phyloP scores from a whole-genome alignment of 1,284 basidiomycete species.

The Leccinum fuscescens region DNA sequence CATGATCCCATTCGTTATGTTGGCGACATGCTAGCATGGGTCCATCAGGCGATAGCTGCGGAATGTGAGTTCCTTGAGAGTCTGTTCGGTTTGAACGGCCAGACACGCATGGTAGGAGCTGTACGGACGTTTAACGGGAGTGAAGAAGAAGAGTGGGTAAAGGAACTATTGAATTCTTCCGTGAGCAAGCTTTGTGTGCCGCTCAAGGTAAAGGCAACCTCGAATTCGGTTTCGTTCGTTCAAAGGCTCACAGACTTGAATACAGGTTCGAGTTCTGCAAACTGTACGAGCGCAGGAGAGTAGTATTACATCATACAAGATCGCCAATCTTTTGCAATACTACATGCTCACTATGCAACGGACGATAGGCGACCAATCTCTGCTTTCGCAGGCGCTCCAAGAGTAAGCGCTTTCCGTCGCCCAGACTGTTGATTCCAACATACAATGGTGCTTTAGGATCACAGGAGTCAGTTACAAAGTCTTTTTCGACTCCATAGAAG shows the following conservation, averaged over 20 bases:
- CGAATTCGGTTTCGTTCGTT: neutral
- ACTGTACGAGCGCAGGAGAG: slow-evolving; percentile 92
- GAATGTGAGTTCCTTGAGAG: slow-evolving; percentile 92
- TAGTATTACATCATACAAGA: slow-evolving; percentile 86
- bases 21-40: slow-evolving; percentile 98
- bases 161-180: slow-evolving; percentile 78
- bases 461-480: slow-evolving; percentile 77
- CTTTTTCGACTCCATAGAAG: slow-evolving; percentile 84
- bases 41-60: slow-evolving; percentile 92
- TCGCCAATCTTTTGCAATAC: slow-evolving; percentile 93
- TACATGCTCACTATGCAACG: slow-evolving; percentile 90
- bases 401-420: slow-evolving; percentile 56
- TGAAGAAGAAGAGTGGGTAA: slow-evolving; percentile 81
- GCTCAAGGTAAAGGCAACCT: slow-evolving; percentile 57
- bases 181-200: slow-evolving; percentile 86
- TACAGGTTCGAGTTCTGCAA: slow-evolving; percentile 82
- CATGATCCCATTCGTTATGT: slow-evolving; percentile 96
- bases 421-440: neutral
- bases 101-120: slow-evolving; percentile 71
- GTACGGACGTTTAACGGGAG: slow-evolving; percentile 54
- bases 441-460: slow-evolving; percentile 49
- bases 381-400: slow-evolving; percentile 73
- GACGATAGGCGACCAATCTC: slow-evolving; percentile 82
- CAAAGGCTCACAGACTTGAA: neutral
- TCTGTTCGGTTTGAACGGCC: slow-evolving; percentile 65